A percentile compares a stretch with the other conserved stretches of the same genome.
These are phyloP conservation scores for Reutealis trisperma DNA, from an alignment of 345 rosid species.

Conservation along the genomic window DNA sequence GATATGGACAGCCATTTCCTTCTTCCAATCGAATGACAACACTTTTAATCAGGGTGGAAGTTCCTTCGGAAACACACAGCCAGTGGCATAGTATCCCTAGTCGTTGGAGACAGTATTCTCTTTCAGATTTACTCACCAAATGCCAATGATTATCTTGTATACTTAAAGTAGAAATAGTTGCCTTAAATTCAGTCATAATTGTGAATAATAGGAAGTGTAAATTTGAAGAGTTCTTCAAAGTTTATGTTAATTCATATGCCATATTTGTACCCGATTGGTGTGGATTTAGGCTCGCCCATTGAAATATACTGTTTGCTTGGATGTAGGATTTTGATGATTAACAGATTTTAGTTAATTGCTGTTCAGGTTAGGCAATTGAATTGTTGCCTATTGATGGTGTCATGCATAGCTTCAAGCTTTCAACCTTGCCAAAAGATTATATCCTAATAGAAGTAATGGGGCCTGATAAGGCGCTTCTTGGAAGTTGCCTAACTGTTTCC, in stretches of 20 bases:
- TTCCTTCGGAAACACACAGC: slow-evolving; percentile 38
- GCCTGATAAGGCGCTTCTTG: background rate
- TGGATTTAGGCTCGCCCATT: background rate
- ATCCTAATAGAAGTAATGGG: background rate
- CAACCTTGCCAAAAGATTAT: background rate
- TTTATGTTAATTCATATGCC: background rate
- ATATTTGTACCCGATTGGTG: background rate
- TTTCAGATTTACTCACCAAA: background rate
- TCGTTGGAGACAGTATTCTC: background rate
- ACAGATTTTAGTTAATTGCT: background rate
- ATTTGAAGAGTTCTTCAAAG: background rate
- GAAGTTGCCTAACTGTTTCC: too few species aligned
- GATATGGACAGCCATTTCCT: slow-evolving; percentile 62
- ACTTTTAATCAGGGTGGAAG: slow-evolving; percentile 39
- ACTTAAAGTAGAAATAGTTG: background rate
- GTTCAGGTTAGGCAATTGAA: background rate
- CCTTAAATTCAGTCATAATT: background rate
- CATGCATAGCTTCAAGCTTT: background rate
- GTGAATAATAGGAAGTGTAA: slow-evolving; percentile 8
- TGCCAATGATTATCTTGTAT: background rate
- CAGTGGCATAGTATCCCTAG: slow-evolving; percentile 19
- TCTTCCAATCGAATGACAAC: slow-evolving; percentile 55
- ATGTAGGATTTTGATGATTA: background rate
- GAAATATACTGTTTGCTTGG: background rate
- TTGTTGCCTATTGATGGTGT: background rate